Base-by-base conservation (phyloP, 352 stramenopile species). In the Elongisporangium anandrum region DNA sequence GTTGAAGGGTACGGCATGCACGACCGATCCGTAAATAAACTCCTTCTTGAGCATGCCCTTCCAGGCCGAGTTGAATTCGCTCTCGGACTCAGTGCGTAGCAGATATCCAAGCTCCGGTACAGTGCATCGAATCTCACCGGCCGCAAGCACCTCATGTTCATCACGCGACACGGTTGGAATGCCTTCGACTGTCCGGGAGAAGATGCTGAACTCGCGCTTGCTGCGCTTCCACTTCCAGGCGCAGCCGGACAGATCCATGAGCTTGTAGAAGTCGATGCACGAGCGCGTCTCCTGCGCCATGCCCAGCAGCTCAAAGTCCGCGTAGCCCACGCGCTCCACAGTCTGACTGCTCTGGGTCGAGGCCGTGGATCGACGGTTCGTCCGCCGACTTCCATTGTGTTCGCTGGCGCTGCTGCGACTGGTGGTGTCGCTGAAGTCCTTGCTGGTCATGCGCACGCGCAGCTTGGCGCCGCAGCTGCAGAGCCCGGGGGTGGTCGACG, bases 11-110 rank as follows among this genome's bases (percentile, higher is more conserved):
- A 76, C 21, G 1, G 65, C n/a, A 54, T 76, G 70, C 24, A 76
- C 15, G 2, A 79, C 45, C 23, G 70, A 79, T 20, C 67, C 72
- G 57, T 76, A 79, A 64, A 79, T 79, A 50, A 71, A 70, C 1
- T 66, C 54, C 29, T 65, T 65, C n/a, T 62, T 58, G 38, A 65
- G 73, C 0, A 68, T 22, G 4, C 64, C 70, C 7, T 61, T 62
- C n/a, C 75, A 48, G 2, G 73, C 38, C 7, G 61, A 56, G 39
- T 79, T 79, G 54, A 67, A 72, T 50, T 75, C 70, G n/a, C 62
- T 76, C 50, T 79, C 70, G 1, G 53, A 70, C 0, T 68, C 54
- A 20, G 61, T 52, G 15, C 65, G 61, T 53, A 79, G 22, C 21
- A 79, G 53, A 10, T 65, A 50, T 39, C 65, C 22, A 12, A 79